These are phyloP conservation scores for Salix brachista DNA, from an alignment of 345 rosid genomes.

Conservation along the genomic window DNA sequence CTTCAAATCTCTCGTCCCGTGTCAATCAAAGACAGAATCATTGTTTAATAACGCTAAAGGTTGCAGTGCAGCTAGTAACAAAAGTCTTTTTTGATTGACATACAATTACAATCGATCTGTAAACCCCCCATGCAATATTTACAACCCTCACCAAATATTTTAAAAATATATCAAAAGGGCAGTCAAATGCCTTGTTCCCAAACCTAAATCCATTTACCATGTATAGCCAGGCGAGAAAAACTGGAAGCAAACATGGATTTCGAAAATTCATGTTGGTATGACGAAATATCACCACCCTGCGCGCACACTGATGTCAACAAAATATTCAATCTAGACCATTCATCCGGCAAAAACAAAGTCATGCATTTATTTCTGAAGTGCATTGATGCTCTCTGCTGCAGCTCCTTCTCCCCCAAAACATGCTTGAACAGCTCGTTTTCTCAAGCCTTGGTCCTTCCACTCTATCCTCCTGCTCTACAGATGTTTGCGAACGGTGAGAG, in stretches of 20 bases:
- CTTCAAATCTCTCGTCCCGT: too few relatives aligned
- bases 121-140: slow-evolving; percentile 16
- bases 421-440: slow-evolving; percentile 82
- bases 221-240: slow-evolving; percentile 17
- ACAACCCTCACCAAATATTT: slow-evolving; percentile 20
- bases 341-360: slow-evolving; percentile 14
- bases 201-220: slow-evolving; percentile 23
- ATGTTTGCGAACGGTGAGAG: slow-evolving; percentile 38
- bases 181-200: slow-evolving; percentile 11
- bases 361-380: slow-evolving; percentile 93
- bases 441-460: slow-evolving; percentile 68
- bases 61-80: background rate
- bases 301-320: background rate
- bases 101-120: slow-evolving; percentile 14
- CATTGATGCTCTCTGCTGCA: slow-evolving; percentile 98
- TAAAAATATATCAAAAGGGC: slow-evolving; percentile 1
- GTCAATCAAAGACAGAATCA: too few relatives aligned
- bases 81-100: background rate
- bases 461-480: slow-evolving; percentile 67
- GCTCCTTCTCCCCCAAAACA: slow-evolving; percentile 99
- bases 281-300: background rate
- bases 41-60: background rate
- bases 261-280: slow-evolving; percentile 1
- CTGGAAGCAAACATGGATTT: slow-evolving; percentile 28
- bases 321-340: background rate